A percentile compares a stretch with the other conserved stretches of the same genome.
Conservation (phyloP, 2,329 filamentous ascomycete species). For the Chaetomium globosum region DNA sequence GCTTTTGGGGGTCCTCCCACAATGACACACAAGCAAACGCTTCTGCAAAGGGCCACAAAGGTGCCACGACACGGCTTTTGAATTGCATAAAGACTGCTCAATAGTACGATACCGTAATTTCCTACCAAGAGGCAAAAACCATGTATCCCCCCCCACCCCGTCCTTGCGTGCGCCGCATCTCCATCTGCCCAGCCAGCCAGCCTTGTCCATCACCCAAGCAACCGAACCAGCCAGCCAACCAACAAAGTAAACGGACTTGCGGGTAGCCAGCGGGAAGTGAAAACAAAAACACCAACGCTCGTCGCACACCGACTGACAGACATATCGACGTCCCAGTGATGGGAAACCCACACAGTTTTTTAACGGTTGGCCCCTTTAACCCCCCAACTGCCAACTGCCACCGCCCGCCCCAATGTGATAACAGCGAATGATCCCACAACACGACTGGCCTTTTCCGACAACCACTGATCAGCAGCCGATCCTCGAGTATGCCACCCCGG, state of each 20-base stretch:
- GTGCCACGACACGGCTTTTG: constrained; percentile 3
- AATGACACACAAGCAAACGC: constrained; percentile 1
- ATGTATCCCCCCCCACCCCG: neutral
- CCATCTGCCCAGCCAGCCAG: neutral
- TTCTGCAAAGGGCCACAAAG: neutral
- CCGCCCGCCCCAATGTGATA: neutral
- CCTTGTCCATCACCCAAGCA: constrained; percentile 3
- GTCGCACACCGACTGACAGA: neutral
- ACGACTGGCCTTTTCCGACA: neutral
- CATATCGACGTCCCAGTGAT: neutral
- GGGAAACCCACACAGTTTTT: neutral
- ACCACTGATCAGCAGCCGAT: neutral
- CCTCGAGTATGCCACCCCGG: neutral
- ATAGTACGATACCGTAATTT: constrained; percentile 22
- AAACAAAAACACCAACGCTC: constrained; percentile 8
- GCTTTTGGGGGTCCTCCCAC: constrained; percentile 24
- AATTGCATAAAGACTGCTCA: constrained; percentile 23
- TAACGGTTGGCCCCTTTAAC: neutral
- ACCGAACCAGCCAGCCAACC: constrained; percentile 13
- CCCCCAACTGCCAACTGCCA: neutral
- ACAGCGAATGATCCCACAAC: neutral
- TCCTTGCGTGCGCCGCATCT: constrained; percentile 20
- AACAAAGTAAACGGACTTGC: neutral
- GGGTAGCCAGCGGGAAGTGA: neutral
- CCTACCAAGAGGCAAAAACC: constrained; percentile 11